Conservation (phyloP, 2,329 filamentous ascomycete species). For the Talaromyces atroroseus region DNA sequence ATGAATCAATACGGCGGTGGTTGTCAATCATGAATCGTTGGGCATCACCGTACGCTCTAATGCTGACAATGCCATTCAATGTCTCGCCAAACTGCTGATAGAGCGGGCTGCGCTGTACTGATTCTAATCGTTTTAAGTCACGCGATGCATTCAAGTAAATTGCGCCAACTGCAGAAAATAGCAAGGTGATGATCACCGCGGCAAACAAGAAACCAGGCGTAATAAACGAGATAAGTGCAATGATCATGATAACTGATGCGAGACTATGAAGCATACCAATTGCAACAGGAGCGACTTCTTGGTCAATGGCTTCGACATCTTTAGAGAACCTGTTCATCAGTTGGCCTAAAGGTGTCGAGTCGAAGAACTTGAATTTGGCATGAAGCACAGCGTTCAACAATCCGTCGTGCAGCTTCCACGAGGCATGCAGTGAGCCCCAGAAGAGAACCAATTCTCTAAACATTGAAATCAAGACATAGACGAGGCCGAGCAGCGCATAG, state of each 20-base stretch:
- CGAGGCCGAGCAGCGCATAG: slow-evolving; percentile 72
- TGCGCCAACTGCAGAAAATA: slow-evolving; percentile 77
- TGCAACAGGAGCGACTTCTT: slow-evolving; percentile 89
- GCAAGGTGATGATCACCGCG: slow-evolving; percentile 71
- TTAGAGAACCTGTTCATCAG: slow-evolving; percentile 99
- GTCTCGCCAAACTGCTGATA: slow-evolving; percentile 99
- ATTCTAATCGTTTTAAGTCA: slow-evolving; percentile 91
- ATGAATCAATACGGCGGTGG: slow-evolving; percentile 77
- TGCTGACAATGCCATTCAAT: slow-evolving; percentile 87
- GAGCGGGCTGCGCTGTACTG: slow-evolving; percentile 84
- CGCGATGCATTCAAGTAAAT: slow-evolving; percentile 92
- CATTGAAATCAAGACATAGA: slow-evolving; percentile 76
- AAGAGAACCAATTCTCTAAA: slow-evolving; percentile 84
- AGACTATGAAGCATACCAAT: slow-evolving; percentile 67
- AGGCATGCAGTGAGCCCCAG: slow-evolving; percentile 83
- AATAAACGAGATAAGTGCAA: slow-evolving; percentile 78
- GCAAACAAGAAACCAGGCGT: slow-evolving; percentile 88
- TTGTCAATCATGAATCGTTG: slow-evolving; percentile 91
- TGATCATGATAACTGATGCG: slow-evolving; percentile 71
- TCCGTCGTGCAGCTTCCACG: slow-evolving; percentile 71
- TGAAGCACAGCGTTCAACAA: slow-evolving; percentile 75
- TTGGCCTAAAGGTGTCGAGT: slow-evolving; percentile 89
- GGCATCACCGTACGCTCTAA: slow-evolving; percentile 92
- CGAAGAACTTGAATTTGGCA: slow-evolving; percentile 96
- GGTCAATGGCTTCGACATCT: slow-evolving; percentile 89